A percentile compares a stretch with the other conserved stretches of the same genome.
Conservation (phyloP, 2,329 filamentous ascomycete species). For the Xylariaceae sp. region DNA sequence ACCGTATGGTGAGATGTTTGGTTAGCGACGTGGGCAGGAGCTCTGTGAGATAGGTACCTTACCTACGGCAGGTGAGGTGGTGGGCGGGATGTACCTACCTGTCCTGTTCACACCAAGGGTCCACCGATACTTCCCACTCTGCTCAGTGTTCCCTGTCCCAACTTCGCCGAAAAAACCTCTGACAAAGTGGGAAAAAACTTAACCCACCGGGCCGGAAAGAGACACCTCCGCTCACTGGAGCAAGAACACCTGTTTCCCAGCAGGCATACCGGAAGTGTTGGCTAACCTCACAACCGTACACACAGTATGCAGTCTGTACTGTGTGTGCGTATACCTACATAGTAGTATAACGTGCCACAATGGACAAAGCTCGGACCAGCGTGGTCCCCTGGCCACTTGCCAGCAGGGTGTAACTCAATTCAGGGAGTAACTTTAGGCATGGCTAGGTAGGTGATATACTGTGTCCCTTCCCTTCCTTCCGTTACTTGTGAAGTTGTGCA, state of each 20-base stretch:
- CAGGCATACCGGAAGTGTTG: conserved; percentile 6
- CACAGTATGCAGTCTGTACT: neutral
- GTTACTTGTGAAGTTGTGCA: neutral
- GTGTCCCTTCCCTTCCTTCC: neutral
- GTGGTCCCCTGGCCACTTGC: conserved; percentile 18
- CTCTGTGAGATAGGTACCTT: neutral
- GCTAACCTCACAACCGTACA: neutral
- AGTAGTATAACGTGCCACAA: conserved; percentile 17
- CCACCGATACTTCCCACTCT: conserved; percentile 1
- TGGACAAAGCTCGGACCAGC: conserved; percentile 22
- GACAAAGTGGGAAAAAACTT: neutral
- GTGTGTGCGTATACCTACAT: neutral
- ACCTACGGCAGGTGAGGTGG: conserved; percentile 20
- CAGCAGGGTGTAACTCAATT: neutral
- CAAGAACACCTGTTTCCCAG: conserved; percentile 14
- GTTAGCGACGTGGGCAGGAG: neutral
- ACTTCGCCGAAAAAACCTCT: conserved; percentile 1
- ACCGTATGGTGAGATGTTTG: conserved; percentile 5
- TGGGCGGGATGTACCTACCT: conserved; percentile 7
- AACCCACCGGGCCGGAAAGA: neutral
- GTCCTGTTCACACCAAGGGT: neutral
- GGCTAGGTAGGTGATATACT: neutral
- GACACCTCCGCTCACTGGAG: neutral
- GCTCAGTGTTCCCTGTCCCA: conserved; percentile 2
- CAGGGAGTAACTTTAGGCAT: neutral